Percentiles rank a stretch among this genome's conserved stretches.
These are phyloP conservation scores for Flagelloscypha sp. DNA, from an alignment of 768 basidiomycete species.

Conservation along the genomic window DNA sequence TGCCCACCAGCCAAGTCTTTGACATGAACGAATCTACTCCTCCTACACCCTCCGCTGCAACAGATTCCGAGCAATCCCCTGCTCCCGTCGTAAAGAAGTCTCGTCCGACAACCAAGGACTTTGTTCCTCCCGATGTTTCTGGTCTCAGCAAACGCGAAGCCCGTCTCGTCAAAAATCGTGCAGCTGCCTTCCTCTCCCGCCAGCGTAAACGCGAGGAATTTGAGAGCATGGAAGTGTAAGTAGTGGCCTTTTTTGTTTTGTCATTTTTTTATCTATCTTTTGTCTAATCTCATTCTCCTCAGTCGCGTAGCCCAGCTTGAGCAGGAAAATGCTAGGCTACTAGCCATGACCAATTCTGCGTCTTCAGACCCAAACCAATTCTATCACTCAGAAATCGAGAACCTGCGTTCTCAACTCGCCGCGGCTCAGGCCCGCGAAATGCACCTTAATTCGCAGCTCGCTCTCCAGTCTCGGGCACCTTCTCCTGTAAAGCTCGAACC, in stretches of 20 bases:
- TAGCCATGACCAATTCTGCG: constrained; percentile 42
- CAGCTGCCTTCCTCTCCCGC: constrained; percentile 84
- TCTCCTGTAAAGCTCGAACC: constrained; percentile 50
- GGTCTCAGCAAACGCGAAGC: constrained; percentile 88
- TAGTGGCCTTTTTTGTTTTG: constrained; percentile 19
- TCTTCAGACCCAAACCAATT: constrained; percentile 19
- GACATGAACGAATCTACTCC: constrained; percentile 39
- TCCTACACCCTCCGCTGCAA: constrained; percentile 16
- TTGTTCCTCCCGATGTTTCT: constrained; percentile 80
- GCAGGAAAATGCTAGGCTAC: constrained; percentile 72
- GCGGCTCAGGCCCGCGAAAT: constrained; percentile 60
- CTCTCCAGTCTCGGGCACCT: constrained; percentile 25
- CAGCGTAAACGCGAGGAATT: constrained; percentile 91
- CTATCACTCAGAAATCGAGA: constrained; percentile 49
- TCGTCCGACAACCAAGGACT: constrained; percentile 63
- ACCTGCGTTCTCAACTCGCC: constrained; percentile 55
- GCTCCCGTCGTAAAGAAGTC: constrained; percentile 40
- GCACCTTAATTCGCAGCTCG: constrained; percentile 55
- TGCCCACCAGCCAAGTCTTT: constrained; percentile 69
- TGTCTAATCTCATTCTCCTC: constrained; percentile 12
- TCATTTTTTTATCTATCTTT: constrained; percentile 5
- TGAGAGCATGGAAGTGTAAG: constrained; percentile 84
- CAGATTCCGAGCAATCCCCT: constrained; percentile 37
- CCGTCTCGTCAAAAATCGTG: constrained; percentile 85
- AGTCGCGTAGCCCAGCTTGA: constrained; percentile 82